phyloP scores from a whole-genome alignment of 2,329 filamentous ascomycete genomes.

The Didymella pinodella region DNA sequence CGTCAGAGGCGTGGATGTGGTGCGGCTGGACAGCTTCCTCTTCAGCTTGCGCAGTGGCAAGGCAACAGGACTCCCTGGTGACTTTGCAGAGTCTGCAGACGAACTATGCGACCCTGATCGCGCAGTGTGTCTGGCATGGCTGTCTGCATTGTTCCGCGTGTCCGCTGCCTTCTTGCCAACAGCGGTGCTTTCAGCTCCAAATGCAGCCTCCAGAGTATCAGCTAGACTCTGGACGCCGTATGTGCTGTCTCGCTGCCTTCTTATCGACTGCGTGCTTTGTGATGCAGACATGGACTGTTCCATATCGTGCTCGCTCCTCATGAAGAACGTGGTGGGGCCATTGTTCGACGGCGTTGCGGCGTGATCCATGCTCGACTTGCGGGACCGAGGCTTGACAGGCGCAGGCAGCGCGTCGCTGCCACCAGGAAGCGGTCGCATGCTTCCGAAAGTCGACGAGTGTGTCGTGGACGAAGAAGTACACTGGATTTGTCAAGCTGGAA shows the following conservation, averaged over 20 bases:
- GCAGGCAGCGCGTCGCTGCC: slow-evolving; percentile 45
- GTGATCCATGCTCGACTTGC: slow-evolving; percentile 51
- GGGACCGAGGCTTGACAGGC: slow-evolving; percentile 44
- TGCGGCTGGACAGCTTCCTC: slow-evolving; percentile 35
- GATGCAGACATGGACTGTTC: slow-evolving; percentile 50
- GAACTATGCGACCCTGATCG: slow-evolving; percentile 36
- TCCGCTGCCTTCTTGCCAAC: slow-evolving; percentile 37
- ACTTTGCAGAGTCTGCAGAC: slow-evolving; percentile 27
- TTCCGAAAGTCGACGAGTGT: slow-evolving; percentile 7
- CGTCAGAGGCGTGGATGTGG: slow-evolving; percentile 35
- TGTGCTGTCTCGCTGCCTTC: slow-evolving; percentile 52
- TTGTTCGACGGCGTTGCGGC: slow-evolving; percentile 39
- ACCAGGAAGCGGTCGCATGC: slow-evolving; percentile 49
- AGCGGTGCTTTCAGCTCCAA: slow-evolving; percentile 40
- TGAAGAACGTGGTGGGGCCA: slow-evolving; percentile 66
- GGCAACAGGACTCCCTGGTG: slow-evolving; percentile 31
- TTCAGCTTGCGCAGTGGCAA: slow-evolving; percentile 34
- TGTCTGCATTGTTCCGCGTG: slow-evolving; percentile 37
- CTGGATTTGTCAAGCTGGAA: background rate
- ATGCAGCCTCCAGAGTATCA: slow-evolving; percentile 59
- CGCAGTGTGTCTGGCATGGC: slow-evolving; percentile 33
- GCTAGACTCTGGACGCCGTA: slow-evolving; percentile 67
- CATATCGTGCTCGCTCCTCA: slow-evolving; percentile 62
- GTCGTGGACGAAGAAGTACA: slow-evolving; percentile 4
- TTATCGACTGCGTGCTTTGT: slow-evolving; percentile 23